Percentiles rank a stretch among this genome's conserved stretches.
Evolutionary conservation across 163 green algal genomes (phyloP).

Genomic region (Scenedesmus sp.): DNA sequence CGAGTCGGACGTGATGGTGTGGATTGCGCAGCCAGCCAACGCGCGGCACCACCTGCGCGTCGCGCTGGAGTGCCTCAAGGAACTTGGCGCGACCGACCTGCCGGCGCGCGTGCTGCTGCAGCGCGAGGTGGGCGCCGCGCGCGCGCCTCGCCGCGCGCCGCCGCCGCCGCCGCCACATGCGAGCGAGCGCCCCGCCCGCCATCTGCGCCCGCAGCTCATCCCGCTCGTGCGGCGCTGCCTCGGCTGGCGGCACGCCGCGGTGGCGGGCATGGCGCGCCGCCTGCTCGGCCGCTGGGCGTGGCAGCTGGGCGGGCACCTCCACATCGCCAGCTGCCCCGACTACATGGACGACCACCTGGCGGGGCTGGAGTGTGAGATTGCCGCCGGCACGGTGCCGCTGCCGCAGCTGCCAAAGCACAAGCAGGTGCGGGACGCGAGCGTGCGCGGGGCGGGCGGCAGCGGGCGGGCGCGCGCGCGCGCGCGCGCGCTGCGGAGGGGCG

Average conservation of each 20-base stretch:
- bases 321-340: constrained; percentile 5
- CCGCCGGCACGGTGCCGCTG: constrained; percentile 19
- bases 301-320: constrained; percentile 40
- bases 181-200: neutral
- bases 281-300: constrained; percentile 36
- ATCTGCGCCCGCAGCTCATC: constrained; percentile 1
- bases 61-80: constrained; percentile 42
- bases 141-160: neutral
- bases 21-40: constrained; percentile 24
- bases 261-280: constrained; percentile 5
- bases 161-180: neutral
- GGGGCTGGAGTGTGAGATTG: constrained; percentile 27
- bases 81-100: constrained; percentile 15
- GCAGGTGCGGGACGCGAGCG: constrained; percentile 7
- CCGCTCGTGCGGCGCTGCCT: constrained; percentile 17
- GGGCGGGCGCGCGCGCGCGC: neutral
- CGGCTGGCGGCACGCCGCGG: neutral
- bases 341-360: constrained; percentile 39
- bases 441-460: neutral
- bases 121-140: neutral
- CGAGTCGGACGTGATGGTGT: constrained; percentile 2
- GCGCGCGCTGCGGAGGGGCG: no score
- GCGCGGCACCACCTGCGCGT: constrained; percentile 22
- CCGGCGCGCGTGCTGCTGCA: constrained; percentile 12
- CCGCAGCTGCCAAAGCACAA: constrained; percentile 38